Base-by-base conservation (phyloP, 495 filamentous ascomycete species). In the Paragyromitra xinjiangensis region DNA sequence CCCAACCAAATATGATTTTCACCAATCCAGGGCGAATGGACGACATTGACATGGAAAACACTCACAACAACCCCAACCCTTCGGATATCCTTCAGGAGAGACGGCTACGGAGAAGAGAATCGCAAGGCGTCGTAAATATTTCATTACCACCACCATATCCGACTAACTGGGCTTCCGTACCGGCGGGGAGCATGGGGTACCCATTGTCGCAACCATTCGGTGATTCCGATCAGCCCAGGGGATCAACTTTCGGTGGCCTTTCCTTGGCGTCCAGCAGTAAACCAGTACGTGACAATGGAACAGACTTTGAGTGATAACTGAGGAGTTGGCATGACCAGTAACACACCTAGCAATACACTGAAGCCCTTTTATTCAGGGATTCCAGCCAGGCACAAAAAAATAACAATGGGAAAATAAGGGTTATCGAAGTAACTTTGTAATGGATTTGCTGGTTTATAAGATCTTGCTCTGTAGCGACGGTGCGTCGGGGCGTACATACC, bases 61-160 rank as follows among this genome's bases (percentile, higher is more conserved):
- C 14, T 1, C 67, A 37, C 29, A 66, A 73, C 19, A 11, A 63
- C 14, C 74, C 74, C 19, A 42, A 55, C 42, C 40, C 74, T 9
- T 55, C 37, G 14, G 66, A 72, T 44, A 45, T 71, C 14, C 62
- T 65, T 37, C 77, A 78, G 6, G 77, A 79, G 67, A 73, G 51
- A 66, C 61, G 77, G 37, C 37, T 66, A 44, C 67, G 66, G 44
- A 79, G 77, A 44, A 79, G 75, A 50, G 74, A 79, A 40, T 79
- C 73, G 11, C 77, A 79, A 16, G 75, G 77, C 24, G 37, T 79
- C 14, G 29, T 64, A 61, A 69, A 63, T 24, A 79, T 79, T 24
- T 53, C 77, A 40, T 39, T 79, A 11, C 77, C 77, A 4, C 74
- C 77, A 42, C 42, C 66, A 9, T 78, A 50, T 59, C 16, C 77